Evolutionary conservation across 2,329 filamentous ascomycete species (phyloP).

Genomic region (Penicillium sp.): DNA sequence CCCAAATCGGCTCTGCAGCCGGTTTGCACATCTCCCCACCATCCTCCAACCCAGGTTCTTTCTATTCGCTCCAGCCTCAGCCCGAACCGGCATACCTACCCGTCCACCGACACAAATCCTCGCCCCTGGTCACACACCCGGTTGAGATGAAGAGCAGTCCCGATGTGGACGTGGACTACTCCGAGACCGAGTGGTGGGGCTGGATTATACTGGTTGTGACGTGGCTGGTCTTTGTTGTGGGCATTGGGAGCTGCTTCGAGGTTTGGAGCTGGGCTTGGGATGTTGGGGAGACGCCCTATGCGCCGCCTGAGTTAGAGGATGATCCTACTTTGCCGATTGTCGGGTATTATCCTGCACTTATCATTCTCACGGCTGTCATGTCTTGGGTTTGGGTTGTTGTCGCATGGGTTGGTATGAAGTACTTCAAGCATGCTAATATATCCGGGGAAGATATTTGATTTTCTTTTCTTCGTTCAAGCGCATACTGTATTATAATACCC

Average conservation of each 20-base stretch:
- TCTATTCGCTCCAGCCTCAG: constrained; percentile 50
- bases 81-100: constrained; percentile 33
- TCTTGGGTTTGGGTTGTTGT: constrained; percentile 98
- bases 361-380: constrained; percentile 92
- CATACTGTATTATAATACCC: constrained; percentile 1
- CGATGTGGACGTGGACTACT: constrained; percentile 71
- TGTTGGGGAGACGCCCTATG: constrained; percentile 92
- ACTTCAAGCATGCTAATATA: constrained; percentile 96
- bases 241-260: constrained; percentile 92
- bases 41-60: constrained; percentile 62
- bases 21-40: constrained; percentile 35
- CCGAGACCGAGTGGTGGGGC: constrained; percentile 96
- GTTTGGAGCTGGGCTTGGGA: constrained; percentile 99
- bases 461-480: background rate
- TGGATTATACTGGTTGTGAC: constrained; percentile 89
- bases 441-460: constrained; percentile 54
- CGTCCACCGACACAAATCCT: constrained; percentile 34
- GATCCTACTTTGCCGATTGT: constrained; percentile 92
- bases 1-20: constrained; percentile 13
- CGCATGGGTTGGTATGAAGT: constrained; percentile 99
- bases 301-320: constrained; percentile 90
- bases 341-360: constrained; percentile 92
- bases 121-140: constrained; percentile 36
- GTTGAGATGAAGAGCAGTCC: constrained; percentile 36
- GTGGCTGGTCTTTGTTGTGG: constrained; percentile 93